Base-by-base conservation (phyloP, 2,329 filamentous ascomycete species). In the Chrysosphaeria jannelii region DNA sequence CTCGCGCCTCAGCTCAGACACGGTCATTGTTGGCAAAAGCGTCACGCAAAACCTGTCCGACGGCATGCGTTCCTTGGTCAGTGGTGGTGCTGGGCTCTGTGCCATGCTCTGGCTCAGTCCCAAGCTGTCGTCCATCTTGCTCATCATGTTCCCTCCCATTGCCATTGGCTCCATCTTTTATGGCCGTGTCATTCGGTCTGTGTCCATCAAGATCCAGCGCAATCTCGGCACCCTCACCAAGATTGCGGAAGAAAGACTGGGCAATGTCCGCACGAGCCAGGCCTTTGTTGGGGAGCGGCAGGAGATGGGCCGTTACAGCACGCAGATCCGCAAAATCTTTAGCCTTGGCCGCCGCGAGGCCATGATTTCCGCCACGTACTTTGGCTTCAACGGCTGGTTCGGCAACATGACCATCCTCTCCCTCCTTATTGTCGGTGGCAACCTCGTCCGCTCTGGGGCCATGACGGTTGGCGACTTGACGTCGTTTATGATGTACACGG, bases 11-110 rank as follows among this genome's bases (percentile, higher is more conserved):
- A 79, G 81, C 36, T 89, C 79, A 3, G 88, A 97, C 42, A 91
- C 85, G 1, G 76, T 93, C 38, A 88, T 97, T 37, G 85, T 97
- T 25, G 85, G 81, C 39, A 97, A 97, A 47, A 90, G 78, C 36
- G 90, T 97, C 32, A 97, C 85, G 0, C 81, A 93, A 39, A 97
- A 97, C 39, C 50, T 97, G 23, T 93, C 81, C 5, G 85, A 97
- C 44, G 85, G 85, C n/a, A 55, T 97, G 24, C 61, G 85, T 29
- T 70, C 85, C 10, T 48, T 85, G 15, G 81, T 97, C 29, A 90
- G 78, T 33, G 85, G 85, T 33, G 64, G 60, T 15, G 81, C 81
- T 28, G 88, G 85, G 3, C 72, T 97, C 35, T 61, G 61, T 23
- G 66, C 89, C 42, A 97, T 97, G 85, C 62, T 74, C n/a, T 93